Conservation (phyloP, 1,139 yeast species). For the Magnusiomyces magnusii region DNA sequence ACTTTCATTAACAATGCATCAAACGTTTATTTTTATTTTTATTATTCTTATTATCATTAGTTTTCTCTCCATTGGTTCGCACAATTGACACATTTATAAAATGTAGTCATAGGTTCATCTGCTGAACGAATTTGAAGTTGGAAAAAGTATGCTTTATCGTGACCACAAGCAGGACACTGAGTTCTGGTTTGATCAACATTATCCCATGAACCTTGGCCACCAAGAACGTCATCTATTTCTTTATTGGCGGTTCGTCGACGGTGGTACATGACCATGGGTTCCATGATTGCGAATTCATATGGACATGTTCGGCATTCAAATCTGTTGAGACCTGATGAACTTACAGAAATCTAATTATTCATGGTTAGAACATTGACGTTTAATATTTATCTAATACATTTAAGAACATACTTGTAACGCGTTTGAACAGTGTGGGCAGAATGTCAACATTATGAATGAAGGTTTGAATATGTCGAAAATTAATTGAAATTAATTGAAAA, state of each 20-base stretch:
- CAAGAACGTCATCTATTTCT: slow-evolving; percentile 92
- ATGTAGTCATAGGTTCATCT: slow-evolving; percentile 92
- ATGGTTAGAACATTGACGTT: slow-evolving; percentile 8
- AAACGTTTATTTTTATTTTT: too few relatives aligned
- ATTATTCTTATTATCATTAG: too few relatives aligned
- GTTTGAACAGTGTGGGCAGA: slow-evolving; percentile 89
- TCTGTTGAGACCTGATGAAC: slow-evolving; percentile 30
- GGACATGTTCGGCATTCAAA: slow-evolving; percentile 93
- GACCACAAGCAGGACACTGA: slow-evolving; percentile 90
- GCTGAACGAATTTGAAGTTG: slow-evolving; percentile 94
- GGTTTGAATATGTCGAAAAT: not conserved
- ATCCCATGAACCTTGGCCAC: slow-evolving; percentile 99
- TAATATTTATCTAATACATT: slow-evolving; percentile 20
- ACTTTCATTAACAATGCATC: too few relatives aligned
- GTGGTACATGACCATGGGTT: slow-evolving; percentile 69
- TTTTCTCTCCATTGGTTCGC: slow-evolving; percentile 97
- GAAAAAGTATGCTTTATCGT: slow-evolving; percentile 90
- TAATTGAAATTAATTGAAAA: not conserved
- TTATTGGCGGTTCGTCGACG: slow-evolving; percentile 76
- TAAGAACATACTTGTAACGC: slow-evolving; percentile 53
- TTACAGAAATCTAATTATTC: slow-evolving; percentile 20
- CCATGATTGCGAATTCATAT: slow-evolving; percentile 80
- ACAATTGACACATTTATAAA: slow-evolving; percentile 85
- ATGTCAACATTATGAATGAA: slow-evolving; percentile 71
- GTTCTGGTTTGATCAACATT: slow-evolving; percentile 69